Evolutionary conservation across 306 rosid species (phyloP).

Genomic region (Fagus crenata): DNA sequence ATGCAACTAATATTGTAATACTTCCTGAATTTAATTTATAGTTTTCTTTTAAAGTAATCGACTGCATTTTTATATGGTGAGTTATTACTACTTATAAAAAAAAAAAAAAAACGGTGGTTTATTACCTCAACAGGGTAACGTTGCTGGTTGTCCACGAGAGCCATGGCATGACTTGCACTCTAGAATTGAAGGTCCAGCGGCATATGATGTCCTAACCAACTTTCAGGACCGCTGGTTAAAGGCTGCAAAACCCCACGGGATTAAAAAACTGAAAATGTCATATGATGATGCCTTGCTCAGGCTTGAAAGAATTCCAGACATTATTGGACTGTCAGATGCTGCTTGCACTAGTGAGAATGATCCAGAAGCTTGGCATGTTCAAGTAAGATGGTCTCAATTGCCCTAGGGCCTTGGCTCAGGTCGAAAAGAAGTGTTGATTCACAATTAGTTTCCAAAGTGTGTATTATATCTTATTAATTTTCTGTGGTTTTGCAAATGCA

Average conservation of each 20-base stretch:
- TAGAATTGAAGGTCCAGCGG: slow-evolving; percentile 92
- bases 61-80: slow-evolving; percentile 25
- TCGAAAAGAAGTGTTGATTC: background rate
- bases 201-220: slow-evolving; percentile 86
- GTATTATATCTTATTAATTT: slow-evolving; percentile 13
- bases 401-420: slow-evolving; percentile 23
- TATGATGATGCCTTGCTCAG: slow-evolving; percentile 78
- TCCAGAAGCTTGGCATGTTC: slow-evolving; percentile 95
- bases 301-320: slow-evolving; percentile 73
- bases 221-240: slow-evolving; percentile 95
- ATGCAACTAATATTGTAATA: too few relatives aligned
- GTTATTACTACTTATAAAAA: background rate
- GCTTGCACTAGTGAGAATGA: slow-evolving; percentile 44
- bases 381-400: slow-evolving; percentile 47
- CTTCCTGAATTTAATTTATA: background rate
- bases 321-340: slow-evolving; percentile 48
- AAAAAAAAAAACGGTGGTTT: background rate
- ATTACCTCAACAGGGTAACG: slow-evolving; percentile 57
- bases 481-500: slow-evolving; percentile 41
- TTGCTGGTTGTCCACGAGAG: slow-evolving; percentile 85
- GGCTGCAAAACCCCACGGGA: slow-evolving; percentile 83
- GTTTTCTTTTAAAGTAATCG: slow-evolving; percentile 7
- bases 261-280: slow-evolving; percentile 61
- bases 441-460: background rate
- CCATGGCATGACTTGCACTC: slow-evolving; percentile 99